A percentile compares a stretch with the other conserved stretches of the same genome.
These are phyloP conservation scores for Neonectria ditissima DNA, from an alignment of 2,329 filamentous ascomycete genomes.

Conservation along the genomic window DNA sequence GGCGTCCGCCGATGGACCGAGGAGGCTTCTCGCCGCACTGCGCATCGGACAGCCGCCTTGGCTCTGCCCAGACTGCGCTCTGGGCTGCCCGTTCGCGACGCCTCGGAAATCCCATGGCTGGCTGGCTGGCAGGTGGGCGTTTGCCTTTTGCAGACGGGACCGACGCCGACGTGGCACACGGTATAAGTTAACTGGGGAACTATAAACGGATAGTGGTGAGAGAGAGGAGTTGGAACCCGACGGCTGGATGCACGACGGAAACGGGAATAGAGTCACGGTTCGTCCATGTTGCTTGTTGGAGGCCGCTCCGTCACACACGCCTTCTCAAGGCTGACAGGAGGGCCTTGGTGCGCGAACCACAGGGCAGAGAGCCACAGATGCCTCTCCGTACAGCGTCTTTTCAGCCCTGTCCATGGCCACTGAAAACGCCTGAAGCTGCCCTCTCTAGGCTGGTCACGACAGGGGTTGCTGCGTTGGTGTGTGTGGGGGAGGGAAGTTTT, in stretches of 20 bases:
- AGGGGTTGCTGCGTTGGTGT: background rate
- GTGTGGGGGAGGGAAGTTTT: conserved; percentile 6
- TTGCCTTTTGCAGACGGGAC: background rate
- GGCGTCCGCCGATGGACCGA: conserved; percentile 18
- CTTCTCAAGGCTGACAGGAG: background rate
- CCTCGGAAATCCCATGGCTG: background rate
- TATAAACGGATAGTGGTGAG: background rate
- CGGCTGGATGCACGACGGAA: background rate
- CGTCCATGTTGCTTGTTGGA: background rate
- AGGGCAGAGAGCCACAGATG: no score
- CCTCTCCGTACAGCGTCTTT: no score
- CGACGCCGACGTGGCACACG: background rate
- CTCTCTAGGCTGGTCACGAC: background rate
- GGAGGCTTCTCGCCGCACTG: background rate
- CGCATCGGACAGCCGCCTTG: background rate
- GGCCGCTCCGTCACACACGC: conserved; percentile 1
- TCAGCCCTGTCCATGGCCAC: no score
- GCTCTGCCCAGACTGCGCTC: background rate
- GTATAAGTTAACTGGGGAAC: background rate
- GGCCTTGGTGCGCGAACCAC: conserved; percentile 3
- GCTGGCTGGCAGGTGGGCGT: background rate
- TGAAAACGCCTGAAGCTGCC: background rate
- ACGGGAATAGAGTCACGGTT: background rate
- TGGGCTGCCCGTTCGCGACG: background rate
- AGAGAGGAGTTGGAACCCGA: background rate